Percentiles rank a stretch among this genome's conserved stretches.
phyloP scores from a whole-genome alignment of 257 asterid genomes.

The Eucommia ulmoides region DNA sequence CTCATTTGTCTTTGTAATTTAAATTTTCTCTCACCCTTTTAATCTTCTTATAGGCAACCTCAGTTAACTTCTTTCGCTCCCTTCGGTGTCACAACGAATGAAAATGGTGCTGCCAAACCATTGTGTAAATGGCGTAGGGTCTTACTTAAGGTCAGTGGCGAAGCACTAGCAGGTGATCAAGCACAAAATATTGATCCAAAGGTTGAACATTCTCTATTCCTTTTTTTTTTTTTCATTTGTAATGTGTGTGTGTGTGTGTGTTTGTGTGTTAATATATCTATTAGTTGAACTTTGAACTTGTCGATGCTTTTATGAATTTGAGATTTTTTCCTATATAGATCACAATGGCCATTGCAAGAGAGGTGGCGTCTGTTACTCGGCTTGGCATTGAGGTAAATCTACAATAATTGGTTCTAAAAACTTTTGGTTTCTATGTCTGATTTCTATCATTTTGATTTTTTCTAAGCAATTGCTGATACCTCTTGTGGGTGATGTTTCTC shows the following conservation, averaged over 20 bases:
- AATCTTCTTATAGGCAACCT: constrained; percentile 30
- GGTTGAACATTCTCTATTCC: constrained; percentile 28
- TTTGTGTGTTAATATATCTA: too few species aligned
- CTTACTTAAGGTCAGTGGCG: constrained; percentile 96
- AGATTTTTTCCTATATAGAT: constrained; percentile 26
- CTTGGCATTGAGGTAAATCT: constrained; percentile 76
- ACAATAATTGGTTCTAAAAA: background rate
- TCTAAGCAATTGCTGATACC: background rate
- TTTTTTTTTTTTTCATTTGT: background rate
- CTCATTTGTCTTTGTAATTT: too few species aligned
- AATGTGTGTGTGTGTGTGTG: too few species aligned
- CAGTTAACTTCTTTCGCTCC: constrained; percentile 39
- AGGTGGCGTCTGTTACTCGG: constrained; percentile 88
- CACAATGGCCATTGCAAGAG: constrained; percentile 94
- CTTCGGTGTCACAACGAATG: constrained; percentile 42
- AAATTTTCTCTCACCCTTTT: too few species aligned
- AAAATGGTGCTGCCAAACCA: constrained; percentile 28
- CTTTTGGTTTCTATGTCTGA: background rate
- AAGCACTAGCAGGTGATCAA: constrained; percentile 98
- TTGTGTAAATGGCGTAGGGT: constrained; percentile 84
- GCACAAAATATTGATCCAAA: constrained; percentile 86
- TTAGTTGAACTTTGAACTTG: too few species aligned
- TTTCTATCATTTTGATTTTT: background rate
- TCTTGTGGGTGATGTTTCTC: background rate
- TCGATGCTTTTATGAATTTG: constrained; percentile 1